A percentile compares a stretch with the other conserved stretches of the same genome.
phyloP scores from a whole-genome alignment of 2,329 filamentous ascomycete genomes.

The Colletotrichum sansevieriae region DNA sequence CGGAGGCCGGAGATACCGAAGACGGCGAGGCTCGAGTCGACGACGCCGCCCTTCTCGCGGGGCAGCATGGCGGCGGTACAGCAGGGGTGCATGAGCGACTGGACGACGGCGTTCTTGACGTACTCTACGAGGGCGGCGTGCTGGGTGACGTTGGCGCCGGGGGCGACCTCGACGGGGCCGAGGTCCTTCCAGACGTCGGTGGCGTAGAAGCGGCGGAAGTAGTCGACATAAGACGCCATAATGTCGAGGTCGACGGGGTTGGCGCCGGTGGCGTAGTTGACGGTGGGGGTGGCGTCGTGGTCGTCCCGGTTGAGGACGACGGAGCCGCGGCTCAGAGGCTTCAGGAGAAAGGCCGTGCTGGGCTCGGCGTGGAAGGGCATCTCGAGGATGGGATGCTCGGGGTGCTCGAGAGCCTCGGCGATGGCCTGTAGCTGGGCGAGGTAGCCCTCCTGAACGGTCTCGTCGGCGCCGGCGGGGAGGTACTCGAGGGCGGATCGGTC shows the following conservation, averaged over 20 bases:
- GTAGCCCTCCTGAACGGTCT: slow-evolving; percentile 52
- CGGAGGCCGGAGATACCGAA: too few species aligned
- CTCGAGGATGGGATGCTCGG: slow-evolving; percentile 45
- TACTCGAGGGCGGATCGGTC: too few species aligned
- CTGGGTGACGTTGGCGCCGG: slow-evolving; percentile 25
- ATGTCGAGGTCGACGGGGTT: slow-evolving; percentile 55
- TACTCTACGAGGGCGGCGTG: slow-evolving; percentile 21
- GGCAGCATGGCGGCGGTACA: slow-evolving; percentile 65
- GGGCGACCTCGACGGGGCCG: slow-evolving; percentile 23
- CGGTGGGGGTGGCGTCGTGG: slow-evolving; percentile 49
- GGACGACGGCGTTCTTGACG: slow-evolving; percentile 5
- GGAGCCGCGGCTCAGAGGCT: slow-evolving; percentile 56
- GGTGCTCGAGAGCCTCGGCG: slow-evolving; percentile 46
- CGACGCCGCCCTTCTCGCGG: slow-evolving; percentile 51
- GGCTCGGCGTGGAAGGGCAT: slow-evolving; percentile 46
- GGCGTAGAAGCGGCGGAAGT: slow-evolving; percentile 50
- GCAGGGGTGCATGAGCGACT: slow-evolving; percentile 53
- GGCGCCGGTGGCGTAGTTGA: slow-evolving; percentile 55
- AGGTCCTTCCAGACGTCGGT: slow-evolving; percentile 9
- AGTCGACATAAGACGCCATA: slow-evolving; percentile 46
- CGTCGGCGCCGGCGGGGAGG: too few species aligned
- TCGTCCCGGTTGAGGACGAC: slow-evolving; percentile 52
- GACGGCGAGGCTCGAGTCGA: slow-evolving; percentile 23
- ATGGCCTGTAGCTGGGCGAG: slow-evolving; percentile 51
- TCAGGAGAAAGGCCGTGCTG: slow-evolving; percentile 50